These are phyloP conservation scores for Diospyros kaki DNA, from an alignment of 148 eudicot species.

Conservation along the genomic window DNA sequence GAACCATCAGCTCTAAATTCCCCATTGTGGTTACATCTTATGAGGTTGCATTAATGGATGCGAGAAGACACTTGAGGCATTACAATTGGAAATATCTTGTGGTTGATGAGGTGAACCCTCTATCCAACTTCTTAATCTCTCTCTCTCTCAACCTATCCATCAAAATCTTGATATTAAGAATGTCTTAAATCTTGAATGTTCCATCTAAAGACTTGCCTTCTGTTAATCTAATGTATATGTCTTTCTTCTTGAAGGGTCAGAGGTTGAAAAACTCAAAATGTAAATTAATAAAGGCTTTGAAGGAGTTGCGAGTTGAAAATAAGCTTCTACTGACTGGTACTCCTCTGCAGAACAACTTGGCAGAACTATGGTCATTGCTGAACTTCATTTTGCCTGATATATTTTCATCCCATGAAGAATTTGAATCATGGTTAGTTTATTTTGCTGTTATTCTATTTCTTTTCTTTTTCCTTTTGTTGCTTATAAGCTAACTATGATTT, in stretches of 20 bases:
- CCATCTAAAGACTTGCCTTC: neutral
- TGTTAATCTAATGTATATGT: constrained; percentile 10
- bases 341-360: constrained; percentile 96
- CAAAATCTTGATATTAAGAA: neutral
- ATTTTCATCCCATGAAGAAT: constrained; percentile 86
- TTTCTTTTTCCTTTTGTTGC: neutral
- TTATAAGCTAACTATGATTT: constrained; percentile 2
- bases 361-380: constrained; percentile 95
- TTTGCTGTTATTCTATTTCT: neutral
- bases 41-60: constrained; percentile 78
- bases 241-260: constrained; percentile 60
- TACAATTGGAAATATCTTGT: constrained; percentile 92
- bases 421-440: constrained; percentile 79
- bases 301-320: constrained; percentile 64
- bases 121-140: neutral
- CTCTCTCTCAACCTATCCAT: neutral
- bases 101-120: constrained; percentile 78
- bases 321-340: constrained; percentile 96
- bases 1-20: constrained; percentile 60
- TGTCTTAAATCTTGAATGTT: neutral
- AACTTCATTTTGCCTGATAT: constrained; percentile 96
- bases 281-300: constrained; percentile 67
- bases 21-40: constrained; percentile 90
- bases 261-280: constrained; percentile 90
- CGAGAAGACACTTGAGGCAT: constrained; percentile 59